Evolutionary conservation across 2,329 filamentous ascomycete genomes (phyloP).

Genomic region (Aureobasidium sp.): DNA sequence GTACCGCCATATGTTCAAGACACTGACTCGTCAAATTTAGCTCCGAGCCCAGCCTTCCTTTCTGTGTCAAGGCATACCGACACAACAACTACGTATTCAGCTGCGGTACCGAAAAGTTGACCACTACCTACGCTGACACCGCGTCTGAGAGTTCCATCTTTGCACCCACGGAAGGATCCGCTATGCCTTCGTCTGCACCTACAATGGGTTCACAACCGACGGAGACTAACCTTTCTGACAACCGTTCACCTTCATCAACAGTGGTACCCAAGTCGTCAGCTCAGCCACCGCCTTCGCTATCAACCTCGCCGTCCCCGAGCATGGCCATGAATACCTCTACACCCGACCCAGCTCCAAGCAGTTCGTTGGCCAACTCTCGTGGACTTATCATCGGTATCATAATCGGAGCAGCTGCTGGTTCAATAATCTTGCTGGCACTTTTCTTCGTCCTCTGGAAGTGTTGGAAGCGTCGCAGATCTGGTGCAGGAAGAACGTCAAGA

Average conservation of each 20-base stretch:
- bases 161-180: not conserved
- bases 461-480: not conserved
- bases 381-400: constrained; percentile 1
- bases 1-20: not conserved
- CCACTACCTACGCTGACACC: not conserved
- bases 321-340: not conserved
- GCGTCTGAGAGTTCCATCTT: not conserved
- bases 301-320: not conserved
- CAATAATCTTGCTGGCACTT: not conserved
- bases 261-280: not conserved
- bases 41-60: not conserved
- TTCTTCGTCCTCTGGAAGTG: not conserved
- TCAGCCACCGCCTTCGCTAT: not conserved
- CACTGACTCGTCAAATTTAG: not conserved
- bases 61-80: not conserved
- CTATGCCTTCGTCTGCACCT: not conserved
- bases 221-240: not conserved
- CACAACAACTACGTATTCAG: not conserved
- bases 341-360: not conserved
- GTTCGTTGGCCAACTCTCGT: not conserved
- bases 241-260: not conserved
- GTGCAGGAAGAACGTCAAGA: not conserved
- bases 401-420: not conserved
- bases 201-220: not conserved
- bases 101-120: not conserved